Evolutionary conservation across 306 rosid genomes (phyloP).

Genomic region (Canavalia gladiata): DNA sequence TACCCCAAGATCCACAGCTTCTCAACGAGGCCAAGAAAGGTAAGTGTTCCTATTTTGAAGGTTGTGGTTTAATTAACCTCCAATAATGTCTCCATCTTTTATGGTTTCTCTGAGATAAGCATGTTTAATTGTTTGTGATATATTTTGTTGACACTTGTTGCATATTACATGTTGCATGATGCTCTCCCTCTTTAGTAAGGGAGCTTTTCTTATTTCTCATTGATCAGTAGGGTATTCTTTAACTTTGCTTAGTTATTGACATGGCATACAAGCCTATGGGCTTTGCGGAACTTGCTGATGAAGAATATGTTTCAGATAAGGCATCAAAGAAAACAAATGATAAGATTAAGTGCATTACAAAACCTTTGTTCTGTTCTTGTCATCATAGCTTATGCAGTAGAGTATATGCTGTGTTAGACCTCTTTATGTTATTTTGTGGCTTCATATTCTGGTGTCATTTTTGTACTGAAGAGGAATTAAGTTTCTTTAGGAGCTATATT

Average conservation of each 20-base stretch:
- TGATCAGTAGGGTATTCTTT: constrained; percentile 22
- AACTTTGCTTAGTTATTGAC: constrained; percentile 29
- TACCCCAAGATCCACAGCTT: constrained; percentile 74
- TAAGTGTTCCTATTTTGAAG: constrained; percentile 56
- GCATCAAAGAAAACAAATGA: constrained; percentile 7
- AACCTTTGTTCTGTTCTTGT: constrained; percentile 26
- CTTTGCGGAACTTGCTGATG: background rate
- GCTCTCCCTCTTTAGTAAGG: background rate
- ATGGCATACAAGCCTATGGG: background rate
- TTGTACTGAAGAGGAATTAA: background rate
- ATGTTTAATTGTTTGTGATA: constrained; percentile 41
- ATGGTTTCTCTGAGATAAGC: constrained; percentile 36
- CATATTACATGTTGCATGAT: constrained; percentile 9
- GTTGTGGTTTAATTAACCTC: constrained; percentile 36
- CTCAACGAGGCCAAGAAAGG: constrained; percentile 86
- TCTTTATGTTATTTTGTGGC: constrained; percentile 1
- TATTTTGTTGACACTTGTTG: constrained; percentile 19
- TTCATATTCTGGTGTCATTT: background rate
- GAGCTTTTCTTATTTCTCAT: constrained; percentile 6
- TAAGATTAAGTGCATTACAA: background rate
- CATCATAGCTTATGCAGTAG: constrained; percentile 21
- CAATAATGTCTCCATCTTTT: constrained; percentile 44
- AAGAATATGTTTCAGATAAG: constrained; percentile 9
- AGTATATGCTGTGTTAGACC: background rate
- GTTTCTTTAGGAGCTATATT: background rate